Percentiles rank a stretch among this genome's conserved stretches.
These are phyloP conservation scores for Hydrangea macrophylla DNA, from an alignment of 148 eudicot genomes.

Conservation along the genomic window DNA sequence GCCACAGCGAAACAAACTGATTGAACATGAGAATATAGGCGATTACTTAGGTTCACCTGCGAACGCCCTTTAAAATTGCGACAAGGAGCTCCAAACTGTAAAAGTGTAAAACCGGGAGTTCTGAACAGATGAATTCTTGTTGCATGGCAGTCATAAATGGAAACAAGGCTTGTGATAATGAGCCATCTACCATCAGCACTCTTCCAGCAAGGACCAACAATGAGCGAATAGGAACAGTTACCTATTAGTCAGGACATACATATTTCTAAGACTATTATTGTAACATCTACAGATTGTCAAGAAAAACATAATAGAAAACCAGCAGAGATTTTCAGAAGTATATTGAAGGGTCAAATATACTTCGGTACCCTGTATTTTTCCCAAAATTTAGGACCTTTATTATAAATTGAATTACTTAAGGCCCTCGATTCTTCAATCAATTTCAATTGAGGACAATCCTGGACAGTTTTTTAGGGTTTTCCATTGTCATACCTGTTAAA, in stretches of 20 bases:
- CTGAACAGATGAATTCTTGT: slow-evolving; percentile 73
- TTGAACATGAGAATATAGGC: background rate
- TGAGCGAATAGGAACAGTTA: slow-evolving; percentile 59
- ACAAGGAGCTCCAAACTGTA: slow-evolving; percentile 58
- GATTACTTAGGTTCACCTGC: slow-evolving; percentile 46
- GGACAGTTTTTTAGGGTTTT: too few relatives aligned
- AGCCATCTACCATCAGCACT: slow-evolving; percentile 82
- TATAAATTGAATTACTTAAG: too few relatives aligned
- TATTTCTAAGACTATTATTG: background rate
- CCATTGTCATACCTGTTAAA: too few relatives aligned
- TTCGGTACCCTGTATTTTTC: too few relatives aligned
- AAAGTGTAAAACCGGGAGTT: slow-evolving; percentile 72
- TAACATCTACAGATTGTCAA: background rate
- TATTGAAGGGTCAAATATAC: too few relatives aligned
- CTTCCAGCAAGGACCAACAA: slow-evolving; percentile 58
- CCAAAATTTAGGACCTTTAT: too few relatives aligned
- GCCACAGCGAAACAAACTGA: too few relatives aligned
- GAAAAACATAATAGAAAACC: background rate
- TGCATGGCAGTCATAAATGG: slow-evolving; percentile 68
- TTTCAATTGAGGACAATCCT: too few relatives aligned
- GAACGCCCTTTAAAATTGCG: slow-evolving; percentile 53
- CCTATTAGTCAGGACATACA: slow-evolving; percentile 36
- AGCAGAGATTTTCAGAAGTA: background rate
- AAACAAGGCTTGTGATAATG: slow-evolving; percentile 43
- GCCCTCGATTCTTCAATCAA: too few relatives aligned